A percentile compares a stretch with the other conserved stretches of the same genome.
phyloP scores from a whole-genome alignment of 768 basidiomycete species.

The Russula earlei region DNA sequence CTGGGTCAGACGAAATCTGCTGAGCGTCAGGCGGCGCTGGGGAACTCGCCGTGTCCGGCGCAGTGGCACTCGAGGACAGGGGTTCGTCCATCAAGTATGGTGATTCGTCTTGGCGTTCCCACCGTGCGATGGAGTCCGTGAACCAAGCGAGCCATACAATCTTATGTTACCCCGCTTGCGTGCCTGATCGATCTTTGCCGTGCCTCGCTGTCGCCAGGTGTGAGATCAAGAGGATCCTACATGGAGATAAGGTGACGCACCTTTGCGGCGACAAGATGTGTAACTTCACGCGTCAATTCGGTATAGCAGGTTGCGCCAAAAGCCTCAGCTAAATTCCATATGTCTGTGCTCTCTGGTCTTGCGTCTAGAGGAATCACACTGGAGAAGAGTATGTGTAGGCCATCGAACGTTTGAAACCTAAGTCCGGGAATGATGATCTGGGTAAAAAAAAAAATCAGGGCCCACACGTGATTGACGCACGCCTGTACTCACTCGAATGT shows the following conservation, averaged over 20 bases:
- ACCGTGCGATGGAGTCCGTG: slow-evolving; percentile 79
- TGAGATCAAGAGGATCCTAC: slow-evolving; percentile 2
- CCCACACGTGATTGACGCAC: not conserved
- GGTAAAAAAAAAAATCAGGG: not conserved
- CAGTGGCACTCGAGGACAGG: slow-evolving; percentile 23
- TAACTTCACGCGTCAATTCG: slow-evolving; percentile 55
- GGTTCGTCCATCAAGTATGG: slow-evolving; percentile 66
- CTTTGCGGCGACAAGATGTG: slow-evolving; percentile 90
- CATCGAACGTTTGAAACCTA: slow-evolving; percentile 66
- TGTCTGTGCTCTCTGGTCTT: slow-evolving; percentile 65
- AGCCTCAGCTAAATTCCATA: slow-evolving; percentile 77
- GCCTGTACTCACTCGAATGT: slow-evolving; percentile 63
- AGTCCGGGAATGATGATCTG: slow-evolving; percentile 82
- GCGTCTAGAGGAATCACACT: slow-evolving; percentile 91
- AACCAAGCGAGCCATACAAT: slow-evolving; percentile 91
- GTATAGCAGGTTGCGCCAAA: slow-evolving; percentile 81
- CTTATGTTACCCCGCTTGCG: slow-evolving; percentile 63
- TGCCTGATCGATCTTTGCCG: slow-evolving; percentile 84
- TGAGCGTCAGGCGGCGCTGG: slow-evolving; percentile 38
- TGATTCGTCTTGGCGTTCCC: slow-evolving; percentile 72
- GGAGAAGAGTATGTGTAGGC: slow-evolving; percentile 82
- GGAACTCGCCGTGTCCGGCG: slow-evolving; percentile 31
- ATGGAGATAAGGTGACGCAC: slow-evolving; percentile 31
- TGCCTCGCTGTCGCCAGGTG: slow-evolving; percentile 52
- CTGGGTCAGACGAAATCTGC: slow-evolving; percentile 55